phyloP scores from a whole-genome alignment of 23 red algal genomes.

The Pyropia haitanensis region DNA sequence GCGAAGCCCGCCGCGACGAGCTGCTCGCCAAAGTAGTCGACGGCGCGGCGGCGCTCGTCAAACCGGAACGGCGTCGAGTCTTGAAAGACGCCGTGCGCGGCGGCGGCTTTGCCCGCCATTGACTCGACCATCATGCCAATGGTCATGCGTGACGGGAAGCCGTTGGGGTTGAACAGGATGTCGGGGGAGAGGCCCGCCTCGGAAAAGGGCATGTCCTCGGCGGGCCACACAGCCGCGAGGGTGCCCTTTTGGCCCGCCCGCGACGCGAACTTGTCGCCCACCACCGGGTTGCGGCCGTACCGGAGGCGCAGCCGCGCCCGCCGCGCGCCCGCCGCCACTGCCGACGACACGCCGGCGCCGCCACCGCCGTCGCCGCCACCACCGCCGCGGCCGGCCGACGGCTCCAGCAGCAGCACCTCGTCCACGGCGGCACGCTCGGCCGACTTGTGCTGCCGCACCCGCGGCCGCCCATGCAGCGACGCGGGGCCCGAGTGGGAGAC shows the following conservation, averaged over 20 bases:
- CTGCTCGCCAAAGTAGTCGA: constrained; percentile 71
- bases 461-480: no score
- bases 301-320: constrained; percentile 52
- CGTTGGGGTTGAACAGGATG: constrained; percentile 99
- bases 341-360: background rate
- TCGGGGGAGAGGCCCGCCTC: constrained; percentile 85
- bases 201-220: constrained; percentile 96
- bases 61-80: constrained; percentile 70
- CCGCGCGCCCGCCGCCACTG: constrained; percentile 17
- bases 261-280: constrained; percentile 97
- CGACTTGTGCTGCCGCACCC: constrained; percentile 1
- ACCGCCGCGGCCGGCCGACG: no score
- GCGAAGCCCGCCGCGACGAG: constrained; percentile 68
- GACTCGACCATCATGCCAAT: constrained; percentile 98
- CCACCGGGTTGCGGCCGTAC: constrained; percentile 50
- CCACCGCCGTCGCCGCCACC: no score
- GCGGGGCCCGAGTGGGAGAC: background rate
- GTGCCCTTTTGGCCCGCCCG: constrained; percentile 95
- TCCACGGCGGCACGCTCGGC: no score
- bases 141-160: constrained; percentile 98
- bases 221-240: constrained; percentile 62
- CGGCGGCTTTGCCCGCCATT: constrained; percentile 80
- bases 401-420: no score
- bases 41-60: constrained; percentile 45
- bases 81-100: constrained; percentile 42